phyloP scores from a whole-genome alignment of 225 moss, liverwort and hornwort genomes.

The Pseudoscleropodium purum region DNA sequence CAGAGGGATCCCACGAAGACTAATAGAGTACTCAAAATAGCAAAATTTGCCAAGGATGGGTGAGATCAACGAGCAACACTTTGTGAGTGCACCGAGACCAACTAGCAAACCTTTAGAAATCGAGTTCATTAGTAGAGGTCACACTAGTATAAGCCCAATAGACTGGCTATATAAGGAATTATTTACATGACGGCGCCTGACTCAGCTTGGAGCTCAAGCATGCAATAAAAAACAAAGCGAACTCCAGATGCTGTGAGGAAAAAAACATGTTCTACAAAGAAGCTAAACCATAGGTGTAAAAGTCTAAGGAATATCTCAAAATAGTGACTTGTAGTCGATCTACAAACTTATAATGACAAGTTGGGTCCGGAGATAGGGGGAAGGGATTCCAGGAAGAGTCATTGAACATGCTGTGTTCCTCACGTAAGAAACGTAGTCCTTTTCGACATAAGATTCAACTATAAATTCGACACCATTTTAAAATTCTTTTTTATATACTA shows the following conservation, averaged over 20 bases:
- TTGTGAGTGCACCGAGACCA: not conserved
- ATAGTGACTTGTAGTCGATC: not conserved
- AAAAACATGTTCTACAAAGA: not conserved
- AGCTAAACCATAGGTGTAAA: not conserved
- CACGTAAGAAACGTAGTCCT: not conserved
- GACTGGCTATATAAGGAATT: not conserved
- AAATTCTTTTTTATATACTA: not conserved
- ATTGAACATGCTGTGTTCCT: not conserved
- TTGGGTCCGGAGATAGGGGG: not conserved
- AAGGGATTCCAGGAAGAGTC: not conserved
- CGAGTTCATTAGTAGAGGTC: not conserved
- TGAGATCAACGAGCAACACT: not conserved
- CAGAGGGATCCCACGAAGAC: not conserved
- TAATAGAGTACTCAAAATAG: not conserved
- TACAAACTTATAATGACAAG: not conserved
- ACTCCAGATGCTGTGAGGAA: not conserved
- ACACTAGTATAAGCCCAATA: not conserved
- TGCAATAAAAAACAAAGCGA: not conserved
- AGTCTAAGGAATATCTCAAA: not conserved
- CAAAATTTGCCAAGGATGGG: not conserved
- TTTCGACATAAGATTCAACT: not conserved
- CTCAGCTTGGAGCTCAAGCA: not conserved
- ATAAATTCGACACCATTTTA: not conserved
- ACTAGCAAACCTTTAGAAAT: not conserved
- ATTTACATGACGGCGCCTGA: not conserved